Evolutionary conservation across 1,139 yeast species (phyloP).

Genomic region (Geotrichum phurueaensis): DNA sequence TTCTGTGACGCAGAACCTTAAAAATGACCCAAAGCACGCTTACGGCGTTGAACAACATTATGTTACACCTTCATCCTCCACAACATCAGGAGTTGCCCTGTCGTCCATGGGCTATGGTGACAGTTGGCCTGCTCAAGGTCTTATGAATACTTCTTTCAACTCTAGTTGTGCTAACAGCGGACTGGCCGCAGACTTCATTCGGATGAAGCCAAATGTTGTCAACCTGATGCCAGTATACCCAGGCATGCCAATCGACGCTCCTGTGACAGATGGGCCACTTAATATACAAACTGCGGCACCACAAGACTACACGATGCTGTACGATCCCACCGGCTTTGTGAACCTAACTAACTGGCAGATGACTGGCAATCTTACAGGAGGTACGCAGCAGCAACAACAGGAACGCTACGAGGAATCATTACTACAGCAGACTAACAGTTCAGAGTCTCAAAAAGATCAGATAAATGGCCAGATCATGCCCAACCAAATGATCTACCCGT

Average conservation of each 20-base stretch:
- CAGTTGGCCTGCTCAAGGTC: not conserved
- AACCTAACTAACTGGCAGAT: constrained; percentile 3
- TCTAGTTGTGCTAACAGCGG: not conserved
- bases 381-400: not conserved
- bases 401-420: not conserved
- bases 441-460: not conserved
- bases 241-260: not conserved
- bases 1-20: not conserved
- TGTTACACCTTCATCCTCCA: not conserved
- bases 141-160: not conserved
- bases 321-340: not conserved
- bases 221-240: constrained; percentile 19
- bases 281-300: not conserved
- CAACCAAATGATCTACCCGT: constrained; percentile 25
- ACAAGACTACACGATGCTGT: not conserved
- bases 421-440: not conserved
- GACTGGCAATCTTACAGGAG: not conserved
- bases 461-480: constrained; percentile 17
- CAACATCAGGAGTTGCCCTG: not conserved
- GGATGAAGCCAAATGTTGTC: constrained; percentile 20
- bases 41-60: not conserved
- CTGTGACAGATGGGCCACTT: constrained; percentile 2
- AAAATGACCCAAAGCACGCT: not conserved
- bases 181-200: constrained; percentile 13
- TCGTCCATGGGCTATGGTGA: not conserved